Base-by-base conservation (phyloP, 163 green algal species). In the Trebouxia gelatinosa region DNA sequence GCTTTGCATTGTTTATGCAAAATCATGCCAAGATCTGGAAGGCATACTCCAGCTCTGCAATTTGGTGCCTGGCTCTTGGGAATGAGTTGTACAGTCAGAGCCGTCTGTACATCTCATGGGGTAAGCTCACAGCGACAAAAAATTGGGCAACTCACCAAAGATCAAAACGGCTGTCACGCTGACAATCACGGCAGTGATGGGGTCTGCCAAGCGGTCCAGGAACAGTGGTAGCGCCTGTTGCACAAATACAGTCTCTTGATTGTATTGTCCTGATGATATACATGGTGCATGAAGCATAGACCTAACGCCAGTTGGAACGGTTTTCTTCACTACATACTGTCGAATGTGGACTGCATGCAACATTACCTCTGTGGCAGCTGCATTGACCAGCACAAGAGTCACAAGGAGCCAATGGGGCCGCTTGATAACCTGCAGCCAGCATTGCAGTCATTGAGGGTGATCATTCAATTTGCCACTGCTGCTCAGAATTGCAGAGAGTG, bases 361-460 rank as follows among this genome's bases (percentile, higher is more conserved):
- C 11, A 38, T 70, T 16, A 83, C 90, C 86, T 95, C 92, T 77
- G 94, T 94, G 3, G 91, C 86, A 29, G 78, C 65, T 6, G 95
- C 93, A 77, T 98, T 98, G 81, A 88, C 93, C 5, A 98, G 84
- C 34, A 98, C 82, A 70, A 98, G 84, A 6, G 95, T 98, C 23
- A 96, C 90, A 28, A 98, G 87, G 71, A 98, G 87, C 51, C 87
- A 86, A 80, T 98, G 94, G 3, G 84, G 89, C 65, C 91, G 88
- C 31, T 81, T 66, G 26, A 98, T 70, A 9, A 94, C 77, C 80
- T 84, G 80, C 28, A 54, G 35, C 43, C 9, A 23, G 13, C 43
- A 54, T 54, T 54, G 43, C 9, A 13, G 11, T 54, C 43, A 23
- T 13, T 54, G 9, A 23, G 43, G 13, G 26, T 66, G 57, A 17